Evolutionary conservation across 2,329 filamentous ascomycete genomes (phyloP).

Genomic region (Stagonosporopsis rhizophila): DNA sequence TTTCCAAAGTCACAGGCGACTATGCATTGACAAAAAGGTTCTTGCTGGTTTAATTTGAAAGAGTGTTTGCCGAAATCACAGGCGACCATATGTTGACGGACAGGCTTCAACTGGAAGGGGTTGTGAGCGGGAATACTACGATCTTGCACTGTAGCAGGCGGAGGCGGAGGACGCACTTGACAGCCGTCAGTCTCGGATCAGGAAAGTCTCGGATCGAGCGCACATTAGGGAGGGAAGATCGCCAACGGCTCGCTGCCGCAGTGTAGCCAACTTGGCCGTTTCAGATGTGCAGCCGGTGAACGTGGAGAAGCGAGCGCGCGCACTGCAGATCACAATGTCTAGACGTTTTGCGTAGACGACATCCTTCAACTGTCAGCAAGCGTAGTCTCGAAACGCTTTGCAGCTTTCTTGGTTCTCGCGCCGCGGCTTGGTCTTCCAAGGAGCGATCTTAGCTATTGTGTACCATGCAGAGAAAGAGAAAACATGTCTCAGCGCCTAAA

Average conservation of each 20-base stretch:
- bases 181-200: background rate
- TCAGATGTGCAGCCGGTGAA: conserved; percentile 10
- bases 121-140: too few species aligned
- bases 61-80: too few species aligned
- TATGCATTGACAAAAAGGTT: too few species aligned
- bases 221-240: conserved; percentile 4
- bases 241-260: conserved; percentile 7
- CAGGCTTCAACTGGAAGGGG: too few species aligned
- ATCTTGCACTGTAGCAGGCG: too few species aligned
- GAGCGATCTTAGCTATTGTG: background rate
- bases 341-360: conserved; percentile 9
- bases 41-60: too few species aligned
- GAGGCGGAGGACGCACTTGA: background rate
- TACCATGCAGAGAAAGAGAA: background rate
- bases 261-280: background rate
- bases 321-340: conserved; percentile 9
- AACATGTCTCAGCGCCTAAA: conserved; percentile 8
- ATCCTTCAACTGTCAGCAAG: background rate
- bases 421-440: conserved; percentile 2
- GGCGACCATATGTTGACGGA: too few species aligned
- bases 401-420: conserved; percentile 2
- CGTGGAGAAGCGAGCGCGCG: conserved; percentile 13
- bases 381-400: background rate
- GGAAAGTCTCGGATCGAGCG: conserved; percentile 1
- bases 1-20: too few species aligned